Base-by-base conservation (phyloP, 192 early-diverging fungal species). In the Backusella psychrophila region DNA sequence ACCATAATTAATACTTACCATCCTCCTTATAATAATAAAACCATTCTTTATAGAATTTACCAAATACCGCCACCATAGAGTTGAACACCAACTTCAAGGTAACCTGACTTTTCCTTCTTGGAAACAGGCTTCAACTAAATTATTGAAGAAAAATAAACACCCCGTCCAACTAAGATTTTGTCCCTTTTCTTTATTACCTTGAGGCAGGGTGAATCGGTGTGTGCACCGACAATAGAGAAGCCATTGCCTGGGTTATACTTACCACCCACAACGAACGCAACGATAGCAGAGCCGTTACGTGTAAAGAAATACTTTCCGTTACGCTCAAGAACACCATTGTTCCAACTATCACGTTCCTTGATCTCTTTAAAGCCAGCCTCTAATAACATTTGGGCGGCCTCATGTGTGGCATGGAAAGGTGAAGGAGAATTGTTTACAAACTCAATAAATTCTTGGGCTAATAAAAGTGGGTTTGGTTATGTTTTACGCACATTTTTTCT, bases 271-370 rank as follows among this genome's bases (percentile, higher is more conserved):
- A 92, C 93, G 89, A 99, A 99, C 4, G 97, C 96, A 68, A 97
- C 89, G 34, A 98, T 86, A 8, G 93, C 88, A 14, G 90, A 92
- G 49, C 87, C 89, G 85, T 99, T 99, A 75, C 98, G 90, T 26
- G 97, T 99, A 80, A 98, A 99, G 75, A 93, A 99, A 89, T 99
- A 99, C 67, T 94, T 93, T 63, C 97, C 96, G 76, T 90, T 90
- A 44, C 85, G 89, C 80, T 90, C 84, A 70, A 98, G 79, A 21
- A 80, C 81, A 46, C 88, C 89, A 19, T 78, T 76, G 34, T 79
- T 74, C 96, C 96, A 98, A 83, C 82, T 89, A 74, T 95, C 92
- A 78, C 91, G 91, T 80, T 99, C 98, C 77, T 91, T 91, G 78
- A 99, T 89, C 87, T 96, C 94, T 53, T 87, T 80, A 83, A 95